Base-by-base conservation (phyloP, 495 filamentous ascomycete genomes). In the Articulospora tetracladia region DNA sequence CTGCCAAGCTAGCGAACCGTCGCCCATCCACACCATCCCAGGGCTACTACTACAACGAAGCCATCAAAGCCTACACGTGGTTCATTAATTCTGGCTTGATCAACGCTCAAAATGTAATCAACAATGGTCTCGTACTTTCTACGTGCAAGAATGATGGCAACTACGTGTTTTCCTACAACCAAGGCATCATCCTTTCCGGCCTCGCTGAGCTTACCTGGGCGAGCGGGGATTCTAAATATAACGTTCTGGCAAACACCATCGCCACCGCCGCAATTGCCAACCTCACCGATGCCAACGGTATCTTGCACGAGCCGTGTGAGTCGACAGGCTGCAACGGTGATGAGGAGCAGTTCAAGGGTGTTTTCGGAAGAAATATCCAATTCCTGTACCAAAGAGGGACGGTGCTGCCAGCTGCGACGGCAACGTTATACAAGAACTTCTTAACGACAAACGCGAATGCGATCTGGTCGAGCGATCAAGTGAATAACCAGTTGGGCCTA, bases 141-240 rank as follows among this genome's bases (percentile, higher is more conserved):
- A 65, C 62, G 8, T 68, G 66, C 41, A 86, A 86, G 69, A 91
- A 91, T 67, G 77, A 79, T 28, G 70, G 72, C 41, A 74, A 74
- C n/a, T 17, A 28, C 3, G 79, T 83, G 53, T 92, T 83, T 80
- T 83, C 86, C 0, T 93, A 93, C 75, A 93, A 92, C 73, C 89
- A 92, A 72, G 89, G 89, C 28, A 86, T 91, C 32, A 76, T 92
- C 48, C 78, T 92, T 19, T 86, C 87, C 20, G 90, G 80, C 2
- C 77, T 92, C 1, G 82, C 86, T 46, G 88, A 92, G 71, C 74
- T 92, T 34, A 72, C 77, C 69, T 74, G 71, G 58, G 83, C 83
- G 0, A 58, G 57, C 8, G 64, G 63, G 0, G 58, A 65, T 19
- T 22, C 36, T 4, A 72, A 76, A 15, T 79, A 82, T 26, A 74